Base-by-base conservation (phyloP, 768 basidiomycete genomes). In the Cystofilobasidium bisporidii region DNA sequence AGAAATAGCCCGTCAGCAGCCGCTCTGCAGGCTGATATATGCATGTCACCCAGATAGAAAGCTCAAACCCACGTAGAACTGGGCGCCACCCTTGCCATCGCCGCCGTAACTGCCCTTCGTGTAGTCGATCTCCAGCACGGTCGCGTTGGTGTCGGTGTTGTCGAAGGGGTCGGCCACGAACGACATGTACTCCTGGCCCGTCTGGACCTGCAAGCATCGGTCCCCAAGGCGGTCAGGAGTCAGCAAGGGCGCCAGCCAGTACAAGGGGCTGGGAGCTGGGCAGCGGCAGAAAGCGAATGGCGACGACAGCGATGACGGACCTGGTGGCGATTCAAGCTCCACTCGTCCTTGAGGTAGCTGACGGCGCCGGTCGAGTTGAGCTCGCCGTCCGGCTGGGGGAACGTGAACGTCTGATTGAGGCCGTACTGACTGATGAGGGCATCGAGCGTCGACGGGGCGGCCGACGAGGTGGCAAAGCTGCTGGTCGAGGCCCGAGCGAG, bases 81-180 rank as follows among this genome's bases (percentile, higher is more conserved):
- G 87, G 33, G 82, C 79, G 2, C 88, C 87, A 57, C 87, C 63
- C 5, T 38, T 40, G 36, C 63, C 63, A 15, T 40, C n/a, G 18
- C 24, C 63, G 3, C 63, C 63, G 36, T 40, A 64, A 26, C 36
- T 41, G 10, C 63, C 63, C 15, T 56, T 40, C 9, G 36, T 36
- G n/a, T 64, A 64, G 15, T 26, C n/a, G 17, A 64, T 30, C 26
- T 55, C 33, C 12, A 64, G 63, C 22, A 64, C 63, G n/a, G 62
- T 18, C 22, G 18, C 1, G 33, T 9, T 9, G n/a, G 24, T 84
- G 18, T 81, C 81, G 12, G 79, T 76, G 65, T 78, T 78, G 8
- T 86, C 83, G 76, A 86, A 88, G 0, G 87, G 86, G 73, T 89
- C 86, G 20, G 72, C 65, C 56, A 87, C 85, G 74, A 88, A 88